Conservation (phyloP, 768 basidiomycete species). For the Arthromyces matolae region DNA sequence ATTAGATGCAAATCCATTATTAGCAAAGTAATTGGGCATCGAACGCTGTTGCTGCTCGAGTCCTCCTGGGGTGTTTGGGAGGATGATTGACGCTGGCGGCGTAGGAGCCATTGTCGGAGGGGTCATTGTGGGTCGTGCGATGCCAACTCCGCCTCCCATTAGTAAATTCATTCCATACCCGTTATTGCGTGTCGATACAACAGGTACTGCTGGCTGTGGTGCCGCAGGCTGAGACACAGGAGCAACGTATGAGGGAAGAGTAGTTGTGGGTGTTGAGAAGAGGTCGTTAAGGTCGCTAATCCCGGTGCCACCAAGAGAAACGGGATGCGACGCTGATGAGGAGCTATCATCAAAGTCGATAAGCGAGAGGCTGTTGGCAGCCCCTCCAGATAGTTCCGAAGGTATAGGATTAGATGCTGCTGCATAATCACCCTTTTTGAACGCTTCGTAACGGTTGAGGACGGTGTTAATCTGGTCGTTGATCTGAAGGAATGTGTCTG, state of each 20-base stretch:
- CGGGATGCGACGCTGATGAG: conserved; percentile 18
- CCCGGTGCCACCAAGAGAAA: conserved; percentile 19
- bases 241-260: conserved; percentile 15
- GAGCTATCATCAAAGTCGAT: conserved; percentile 73
- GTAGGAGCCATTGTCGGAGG: conserved; percentile 27
- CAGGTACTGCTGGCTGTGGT: conserved; percentile 14
- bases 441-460: conserved; percentile 85
- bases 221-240: conserved; percentile 24
- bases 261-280: conserved; percentile 42
- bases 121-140: conserved; percentile 18
- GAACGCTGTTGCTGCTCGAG: conserved; percentile 10
- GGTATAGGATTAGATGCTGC: conserved; percentile 69
- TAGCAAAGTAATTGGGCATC: conserved; percentile 30
- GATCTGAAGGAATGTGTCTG: conserved; percentile 91
- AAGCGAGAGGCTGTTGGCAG: conserved; percentile 44
- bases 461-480: conserved; percentile 98
- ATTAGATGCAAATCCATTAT: conserved; percentile 12
- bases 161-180: conserved; percentile 13
- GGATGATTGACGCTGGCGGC: conserved; percentile 38
- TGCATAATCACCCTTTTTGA: conserved; percentile 85
- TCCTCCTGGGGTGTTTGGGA: conserved; percentile 32
- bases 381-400: conserved; percentile 42
- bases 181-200: not conserved
- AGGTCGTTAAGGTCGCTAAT: conserved; percentile 59
- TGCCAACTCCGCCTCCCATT: conserved; percentile 16